A percentile compares a stretch with the other conserved stretches of the same genome.
Evolutionary conservation across 2,329 filamentous ascomycete species (phyloP).

Genomic region (Emericellopsis cladophorae): DNA sequence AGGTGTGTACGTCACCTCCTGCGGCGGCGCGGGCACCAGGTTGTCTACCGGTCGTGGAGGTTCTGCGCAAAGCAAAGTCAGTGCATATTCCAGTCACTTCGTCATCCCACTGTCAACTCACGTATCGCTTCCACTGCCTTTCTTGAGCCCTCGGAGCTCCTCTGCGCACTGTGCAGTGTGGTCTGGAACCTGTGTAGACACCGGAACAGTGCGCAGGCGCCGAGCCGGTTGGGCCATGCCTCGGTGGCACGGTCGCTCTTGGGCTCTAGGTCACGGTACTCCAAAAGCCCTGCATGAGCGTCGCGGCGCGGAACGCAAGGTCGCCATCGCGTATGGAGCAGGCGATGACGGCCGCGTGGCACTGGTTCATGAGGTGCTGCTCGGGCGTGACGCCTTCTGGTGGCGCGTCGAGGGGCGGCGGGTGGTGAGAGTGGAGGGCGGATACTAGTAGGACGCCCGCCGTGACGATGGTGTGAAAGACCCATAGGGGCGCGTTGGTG

Average conservation of each 20-base stretch:
- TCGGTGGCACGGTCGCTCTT: conserved; percentile 24
- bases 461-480: conserved; percentile 31
- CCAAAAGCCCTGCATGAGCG: conserved; percentile 38
- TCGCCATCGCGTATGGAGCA: conserved; percentile 36
- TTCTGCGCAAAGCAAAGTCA: no score
- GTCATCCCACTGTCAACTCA: conserved; percentile 7
- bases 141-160: conserved; percentile 15
- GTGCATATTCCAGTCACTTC: no score
- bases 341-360: conserved; percentile 21
- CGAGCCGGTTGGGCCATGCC: conserved; percentile 30
- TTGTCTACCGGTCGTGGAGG: no score
- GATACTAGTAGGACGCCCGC: conserved; percentile 32
- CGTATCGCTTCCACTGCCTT: conserved; percentile 16
- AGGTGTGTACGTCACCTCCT: no score
- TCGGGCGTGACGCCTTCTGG: neutral
- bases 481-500: conserved; percentile 33
- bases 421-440: conserved; percentile 18
- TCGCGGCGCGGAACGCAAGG: conserved; percentile 28
- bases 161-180: conserved; percentile 23
- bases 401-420: conserved; percentile 11
- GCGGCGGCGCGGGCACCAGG: no score
- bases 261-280: conserved; percentile 21
- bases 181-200: conserved; percentile 34
- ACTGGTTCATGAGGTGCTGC: conserved; percentile 12
- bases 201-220: conserved; percentile 35